Evolutionary conservation across 306 rosid species (phyloP).

Genomic region (Acacia crassicarpa): DNA sequence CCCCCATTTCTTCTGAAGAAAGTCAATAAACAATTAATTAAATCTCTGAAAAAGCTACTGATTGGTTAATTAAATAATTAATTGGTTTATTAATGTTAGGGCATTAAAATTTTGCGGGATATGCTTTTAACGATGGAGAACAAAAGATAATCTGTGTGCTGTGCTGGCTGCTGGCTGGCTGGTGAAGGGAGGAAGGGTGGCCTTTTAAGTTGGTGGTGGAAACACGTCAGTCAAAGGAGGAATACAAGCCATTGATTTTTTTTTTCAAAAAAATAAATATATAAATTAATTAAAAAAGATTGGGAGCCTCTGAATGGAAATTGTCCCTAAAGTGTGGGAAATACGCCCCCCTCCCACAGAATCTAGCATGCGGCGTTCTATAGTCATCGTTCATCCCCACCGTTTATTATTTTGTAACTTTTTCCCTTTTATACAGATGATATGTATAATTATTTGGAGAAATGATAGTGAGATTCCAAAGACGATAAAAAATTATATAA

Average conservation of each 20-base stretch:
- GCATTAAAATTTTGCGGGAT: not conserved
- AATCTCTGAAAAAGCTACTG: not conserved
- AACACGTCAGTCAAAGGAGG: not conserved
- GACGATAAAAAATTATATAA: too few relatives aligned
- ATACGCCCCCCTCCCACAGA: not conserved
- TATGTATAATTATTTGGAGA: too few relatives aligned
- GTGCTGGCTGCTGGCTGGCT: not conserved
- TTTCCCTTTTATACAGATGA: not conserved
- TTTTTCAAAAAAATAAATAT: not conserved
- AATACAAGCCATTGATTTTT: not conserved
- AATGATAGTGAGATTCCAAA: too few relatives aligned
- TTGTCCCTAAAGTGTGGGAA: not conserved
- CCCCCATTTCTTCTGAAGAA: not conserved
- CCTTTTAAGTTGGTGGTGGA: not conserved
- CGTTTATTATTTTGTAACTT: not conserved
- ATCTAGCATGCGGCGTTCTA: not conserved
- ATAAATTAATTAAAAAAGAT: not conserved
- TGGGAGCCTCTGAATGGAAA: not conserved
- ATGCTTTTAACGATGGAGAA: slow-evolving; percentile 14
- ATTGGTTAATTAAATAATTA: not conserved
- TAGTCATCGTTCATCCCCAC: not conserved
- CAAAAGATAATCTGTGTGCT: not conserved
- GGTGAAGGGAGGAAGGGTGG: not conserved
- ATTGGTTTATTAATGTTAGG: not conserved
- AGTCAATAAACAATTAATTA: not conserved